Percentiles rank a stretch among this genome's conserved stretches.
Evolutionary conservation across 2,329 filamentous ascomycete species (phyloP).

Genomic region (Pseudogymnoascus sp.): DNA sequence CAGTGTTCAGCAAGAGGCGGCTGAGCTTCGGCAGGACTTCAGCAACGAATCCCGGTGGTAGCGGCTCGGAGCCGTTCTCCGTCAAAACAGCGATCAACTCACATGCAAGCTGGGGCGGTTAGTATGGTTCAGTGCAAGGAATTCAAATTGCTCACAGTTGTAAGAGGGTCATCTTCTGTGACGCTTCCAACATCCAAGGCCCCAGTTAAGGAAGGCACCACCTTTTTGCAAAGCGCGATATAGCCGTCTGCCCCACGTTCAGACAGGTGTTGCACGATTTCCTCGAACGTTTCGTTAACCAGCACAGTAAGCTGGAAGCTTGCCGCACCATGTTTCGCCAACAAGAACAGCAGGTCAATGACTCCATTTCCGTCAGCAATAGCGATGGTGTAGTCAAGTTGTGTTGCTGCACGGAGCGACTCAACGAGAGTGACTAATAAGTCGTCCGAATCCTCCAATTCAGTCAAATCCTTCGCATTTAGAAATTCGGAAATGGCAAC

Average conservation of each 20-base stretch:
- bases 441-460: conserved; percentile 84
- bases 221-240: conserved; percentile 71
- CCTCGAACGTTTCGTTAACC: conserved; percentile 85
- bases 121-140: conserved; percentile 16
- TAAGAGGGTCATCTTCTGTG: conserved; percentile 75
- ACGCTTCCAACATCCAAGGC: conserved; percentile 83
- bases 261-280: conserved; percentile 64
- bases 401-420: conserved; percentile 73
- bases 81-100: conserved; percentile 76
- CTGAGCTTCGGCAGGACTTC: conserved; percentile 82
- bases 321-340: conserved; percentile 78
- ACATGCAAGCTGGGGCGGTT: conserved; percentile 55
- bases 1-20: conserved; percentile 70
- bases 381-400: conserved; percentile 67
- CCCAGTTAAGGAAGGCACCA: conserved; percentile 77
- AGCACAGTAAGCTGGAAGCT: conserved; percentile 89
- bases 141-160: conserved; percentile 48
- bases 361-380: conserved; percentile 66
- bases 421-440: conserved; percentile 85
- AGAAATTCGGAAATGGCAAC: conserved; percentile 64
- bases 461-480: conserved; percentile 68
- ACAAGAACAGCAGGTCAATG: conserved; percentile 74
- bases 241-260: conserved; percentile 61
- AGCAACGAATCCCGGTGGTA: conserved; percentile 79
- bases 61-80: conserved; percentile 73